These are phyloP conservation scores for Paecilomyces sp. DNA, from an alignment of 2,329 filamentous ascomycete species.

Conservation along the genomic window DNA sequence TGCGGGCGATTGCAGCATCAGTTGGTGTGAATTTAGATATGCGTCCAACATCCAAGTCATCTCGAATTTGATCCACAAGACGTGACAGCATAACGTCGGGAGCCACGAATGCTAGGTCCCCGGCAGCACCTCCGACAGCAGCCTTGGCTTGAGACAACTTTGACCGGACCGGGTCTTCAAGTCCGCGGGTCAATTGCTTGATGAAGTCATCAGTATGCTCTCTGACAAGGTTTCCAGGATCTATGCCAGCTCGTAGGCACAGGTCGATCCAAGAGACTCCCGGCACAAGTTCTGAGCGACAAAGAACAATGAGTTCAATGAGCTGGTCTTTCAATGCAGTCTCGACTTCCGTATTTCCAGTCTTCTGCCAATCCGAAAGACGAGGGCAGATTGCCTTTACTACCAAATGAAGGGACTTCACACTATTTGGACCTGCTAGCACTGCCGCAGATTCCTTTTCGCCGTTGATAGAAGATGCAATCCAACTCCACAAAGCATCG, in stretches of 20 bases:
- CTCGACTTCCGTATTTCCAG: conserved; percentile 34
- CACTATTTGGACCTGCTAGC: conserved; percentile 56
- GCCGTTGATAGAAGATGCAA: conserved; percentile 57
- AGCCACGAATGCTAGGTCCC: conserved; percentile 88
- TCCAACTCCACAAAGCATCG: conserved; percentile 72
- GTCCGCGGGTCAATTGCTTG: conserved; percentile 54
- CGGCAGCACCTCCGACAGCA: conserved; percentile 77
- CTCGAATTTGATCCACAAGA: conserved; percentile 65
- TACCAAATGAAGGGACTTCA: conserved; percentile 53
- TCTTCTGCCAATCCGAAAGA: conserved; percentile 15
- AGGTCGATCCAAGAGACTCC: conserved; percentile 81
- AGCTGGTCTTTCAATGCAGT: conserved; percentile 61
- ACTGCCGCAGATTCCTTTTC: conserved; percentile 71
- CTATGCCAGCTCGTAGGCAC: conserved; percentile 69
- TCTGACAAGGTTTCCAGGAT: conserved; percentile 71
- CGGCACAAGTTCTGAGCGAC: conserved; percentile 69
- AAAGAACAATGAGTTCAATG: conserved; percentile 68
- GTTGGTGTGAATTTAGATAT: conserved; percentile 70
- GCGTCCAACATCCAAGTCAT: conserved; percentile 65
- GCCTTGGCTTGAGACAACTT: conserved; percentile 39
- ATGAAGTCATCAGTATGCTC: conserved; percentile 60
- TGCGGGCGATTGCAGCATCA: conserved; percentile 88
- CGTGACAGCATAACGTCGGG: conserved; percentile 72
- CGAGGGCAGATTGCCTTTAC: conserved; percentile 39
- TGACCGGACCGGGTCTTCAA: conserved; percentile 38